phyloP scores from a whole-genome alignment of 768 basidiomycete genomes.

The Macrolepiota albuminosa region DNA sequence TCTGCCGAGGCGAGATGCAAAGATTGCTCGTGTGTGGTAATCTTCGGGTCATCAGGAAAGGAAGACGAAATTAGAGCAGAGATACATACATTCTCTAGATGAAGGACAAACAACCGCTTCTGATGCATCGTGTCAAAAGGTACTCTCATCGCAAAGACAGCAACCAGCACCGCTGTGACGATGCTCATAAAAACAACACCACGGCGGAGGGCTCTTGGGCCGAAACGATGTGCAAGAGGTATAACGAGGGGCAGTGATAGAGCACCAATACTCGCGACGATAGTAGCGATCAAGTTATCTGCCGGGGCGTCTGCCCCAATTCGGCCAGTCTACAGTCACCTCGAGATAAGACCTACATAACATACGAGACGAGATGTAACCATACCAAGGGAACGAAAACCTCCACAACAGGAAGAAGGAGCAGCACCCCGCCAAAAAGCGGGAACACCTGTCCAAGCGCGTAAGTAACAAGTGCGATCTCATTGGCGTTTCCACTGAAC shows the following conservation, averaged over 20 bases:
- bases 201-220: constrained; percentile 28
- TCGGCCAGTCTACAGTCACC: constrained; percentile 63
- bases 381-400: constrained; percentile 87
- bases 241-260: constrained; percentile 55
- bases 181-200: constrained; percentile 43
- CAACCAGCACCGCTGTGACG: constrained; percentile 46
- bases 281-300: constrained; percentile 83
- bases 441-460: constrained; percentile 53
- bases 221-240: constrained; percentile 75
- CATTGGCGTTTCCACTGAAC: constrained; percentile 22
- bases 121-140: constrained; percentile 87
- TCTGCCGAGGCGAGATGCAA: constrained; percentile 83
- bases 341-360: neutral
- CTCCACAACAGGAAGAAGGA: constrained; percentile 61
- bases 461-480: constrained; percentile 59
- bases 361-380: neutral
- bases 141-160: constrained; percentile 50
- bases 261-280: constrained; percentile 55
- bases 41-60: constrained; percentile 30
- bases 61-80: neutral
- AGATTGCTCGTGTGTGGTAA: constrained; percentile 65
- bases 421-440: constrained; percentile 51
- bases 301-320: constrained; percentile 79
- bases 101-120: constrained; percentile 78
- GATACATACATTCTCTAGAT: constrained; percentile 74